These are phyloP conservation scores for Caryopteris hybrid DNA, from an alignment of 305 asterid genomes.

Conservation along the genomic window DNA sequence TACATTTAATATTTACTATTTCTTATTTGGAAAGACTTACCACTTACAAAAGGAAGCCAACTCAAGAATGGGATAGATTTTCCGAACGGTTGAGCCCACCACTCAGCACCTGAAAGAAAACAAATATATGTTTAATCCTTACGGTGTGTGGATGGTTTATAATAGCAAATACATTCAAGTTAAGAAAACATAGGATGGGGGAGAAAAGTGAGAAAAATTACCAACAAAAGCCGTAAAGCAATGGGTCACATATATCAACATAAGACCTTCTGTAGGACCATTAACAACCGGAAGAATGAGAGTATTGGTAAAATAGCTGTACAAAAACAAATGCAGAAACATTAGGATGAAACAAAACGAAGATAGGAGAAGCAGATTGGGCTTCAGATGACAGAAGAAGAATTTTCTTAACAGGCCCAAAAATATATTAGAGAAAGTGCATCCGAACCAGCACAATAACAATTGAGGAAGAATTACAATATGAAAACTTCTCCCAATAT, in stretches of 20 bases:
- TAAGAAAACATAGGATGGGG: too few species aligned
- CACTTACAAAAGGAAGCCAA: slow-evolving; percentile 76
- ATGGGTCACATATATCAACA: slow-evolving; percentile 70
- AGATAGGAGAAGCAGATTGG: neutral
- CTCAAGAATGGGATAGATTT: slow-evolving; percentile 64
- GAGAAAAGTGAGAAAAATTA: slow-evolving; percentile 27
- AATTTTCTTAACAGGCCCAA: neutral
- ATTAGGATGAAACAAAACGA: slow-evolving; percentile 4
- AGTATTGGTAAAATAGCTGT: slow-evolving; percentile 90
- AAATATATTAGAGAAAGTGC: neutral
- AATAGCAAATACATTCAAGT: neutral
- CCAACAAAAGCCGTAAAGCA: slow-evolving; percentile 81
- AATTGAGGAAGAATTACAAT: neutral
- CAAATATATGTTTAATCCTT: neutral
- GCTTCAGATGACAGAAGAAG: neutral
- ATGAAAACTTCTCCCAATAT: neutral
- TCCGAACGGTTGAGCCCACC: slow-evolving; percentile 90
- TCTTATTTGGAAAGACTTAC: slow-evolving; percentile 36
- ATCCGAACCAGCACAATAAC: neutral
- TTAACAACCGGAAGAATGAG: slow-evolving; percentile 89
- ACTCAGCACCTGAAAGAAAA: slow-evolving; percentile 70
- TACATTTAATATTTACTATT: neutral
- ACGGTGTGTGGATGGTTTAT: neutral
- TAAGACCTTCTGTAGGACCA: slow-evolving; percentile 96
- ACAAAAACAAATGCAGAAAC: slow-evolving; percentile 15